These are phyloP conservation scores for Leishmania major DNA, from an alignment of 208 protist genomes.

Conservation along the genomic window DNA sequence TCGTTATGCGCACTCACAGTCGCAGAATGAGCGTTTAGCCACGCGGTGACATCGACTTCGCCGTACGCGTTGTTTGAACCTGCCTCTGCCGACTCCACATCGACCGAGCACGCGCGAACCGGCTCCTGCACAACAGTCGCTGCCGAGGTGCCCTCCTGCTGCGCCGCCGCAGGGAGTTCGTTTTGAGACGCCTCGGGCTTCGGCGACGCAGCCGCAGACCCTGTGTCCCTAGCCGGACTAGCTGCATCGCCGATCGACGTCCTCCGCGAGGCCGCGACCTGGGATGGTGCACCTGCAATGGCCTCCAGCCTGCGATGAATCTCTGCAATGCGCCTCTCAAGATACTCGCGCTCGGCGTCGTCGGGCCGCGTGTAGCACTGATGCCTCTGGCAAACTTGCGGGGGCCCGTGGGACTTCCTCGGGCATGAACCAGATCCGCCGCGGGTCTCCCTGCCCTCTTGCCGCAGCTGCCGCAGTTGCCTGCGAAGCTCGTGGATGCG, in stretches of 20 bases:
- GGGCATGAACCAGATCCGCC: background rate
- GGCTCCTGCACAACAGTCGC: background rate
- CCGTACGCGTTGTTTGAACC: background rate
- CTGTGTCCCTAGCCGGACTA: background rate
- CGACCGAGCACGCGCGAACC: background rate
- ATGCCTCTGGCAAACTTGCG: background rate
- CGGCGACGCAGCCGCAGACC: background rate
- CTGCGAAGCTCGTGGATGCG: constrained; percentile 35
- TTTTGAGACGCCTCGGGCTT: background rate
- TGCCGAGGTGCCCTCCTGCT: background rate
- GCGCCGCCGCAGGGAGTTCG: background rate
- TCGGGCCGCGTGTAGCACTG: constrained; percentile 12
- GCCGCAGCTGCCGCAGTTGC: constrained; percentile 25
- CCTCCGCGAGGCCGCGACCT: background rate
- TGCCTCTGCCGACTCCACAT: background rate
- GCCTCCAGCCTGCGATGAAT: constrained; percentile 39
- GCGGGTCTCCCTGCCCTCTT: too few relatives aligned
- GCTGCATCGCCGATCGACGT: background rate
- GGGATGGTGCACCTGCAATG: background rate
- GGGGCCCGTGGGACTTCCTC: background rate
- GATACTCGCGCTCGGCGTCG: constrained; percentile 55
- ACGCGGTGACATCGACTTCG: constrained; percentile 23
- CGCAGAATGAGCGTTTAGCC: constrained; percentile 20
- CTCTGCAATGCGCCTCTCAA: constrained; percentile 46
- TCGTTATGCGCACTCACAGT: background rate